Evolutionary conservation across 371 early-diverging fungal species (phyloP).

Genomic region (Nematocida sp.): DNA sequence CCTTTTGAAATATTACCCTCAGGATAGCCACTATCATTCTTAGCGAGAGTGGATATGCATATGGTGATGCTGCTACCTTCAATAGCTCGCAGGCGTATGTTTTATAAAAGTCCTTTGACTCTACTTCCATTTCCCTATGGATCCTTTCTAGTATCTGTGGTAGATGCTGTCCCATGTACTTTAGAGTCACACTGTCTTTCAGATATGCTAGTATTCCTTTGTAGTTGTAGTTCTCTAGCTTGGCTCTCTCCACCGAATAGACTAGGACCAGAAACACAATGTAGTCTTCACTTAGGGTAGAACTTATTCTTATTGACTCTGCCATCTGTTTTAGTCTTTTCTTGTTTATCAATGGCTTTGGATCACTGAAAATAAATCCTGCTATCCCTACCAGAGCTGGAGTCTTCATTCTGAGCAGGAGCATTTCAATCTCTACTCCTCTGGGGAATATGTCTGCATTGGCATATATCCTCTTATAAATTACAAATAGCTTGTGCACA

Average conservation of each 20-base stretch:
- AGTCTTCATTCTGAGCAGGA: constrained; percentile 48
- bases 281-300: constrained; percentile 41
- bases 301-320: background rate
- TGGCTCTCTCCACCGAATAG: constrained; percentile 53
- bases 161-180: constrained; percentile 48
- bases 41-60: constrained; percentile 33
- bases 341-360: constrained; percentile 39
- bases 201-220: constrained; percentile 57
- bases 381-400: constrained; percentile 44
- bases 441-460: constrained; percentile 34
- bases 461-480: constrained; percentile 49
- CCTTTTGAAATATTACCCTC: constrained; percentile 25
- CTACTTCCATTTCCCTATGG: constrained; percentile 16
- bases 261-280: constrained; percentile 46
- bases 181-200: constrained; percentile 57
- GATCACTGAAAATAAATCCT: constrained; percentile 54
- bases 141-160: constrained; percentile 33
- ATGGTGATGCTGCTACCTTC: constrained; percentile 31
- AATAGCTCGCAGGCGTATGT: constrained; percentile 44
- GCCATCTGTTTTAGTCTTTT: constrained; percentile 18
- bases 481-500: constrained; percentile 43
- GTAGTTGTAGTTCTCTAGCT: constrained; percentile 58
- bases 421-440: constrained; percentile 37
- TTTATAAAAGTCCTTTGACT: constrained; percentile 48
- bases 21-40: constrained; percentile 42